Conservation (phyloP, 371 early-diverging fungal species). For the Cokeromyces recurvatus region DNA sequence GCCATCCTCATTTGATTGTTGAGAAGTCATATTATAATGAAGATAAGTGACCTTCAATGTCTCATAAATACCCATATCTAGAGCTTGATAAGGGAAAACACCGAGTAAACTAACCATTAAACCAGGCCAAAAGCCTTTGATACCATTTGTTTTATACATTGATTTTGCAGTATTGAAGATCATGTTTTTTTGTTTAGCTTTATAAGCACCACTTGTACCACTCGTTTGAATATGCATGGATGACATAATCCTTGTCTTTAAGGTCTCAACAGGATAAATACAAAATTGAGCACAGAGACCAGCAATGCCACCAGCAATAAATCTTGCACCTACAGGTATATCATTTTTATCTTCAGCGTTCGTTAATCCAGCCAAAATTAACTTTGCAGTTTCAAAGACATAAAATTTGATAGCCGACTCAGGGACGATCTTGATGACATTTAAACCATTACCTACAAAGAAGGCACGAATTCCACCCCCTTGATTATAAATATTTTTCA, state of each 20-base stretch:
- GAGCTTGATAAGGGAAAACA: constrained; percentile 80
- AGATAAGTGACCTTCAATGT: constrained; percentile 71
- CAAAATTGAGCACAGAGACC: constrained; percentile 73
- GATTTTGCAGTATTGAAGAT: constrained; percentile 45
- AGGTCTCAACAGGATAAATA: constrained; percentile 79
- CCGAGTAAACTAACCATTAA: constrained; percentile 61
- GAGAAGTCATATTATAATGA: constrained; percentile 35
- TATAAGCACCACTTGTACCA: background rate
- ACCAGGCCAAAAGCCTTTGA: constrained; percentile 75
- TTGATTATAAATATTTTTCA: constrained; percentile 55
- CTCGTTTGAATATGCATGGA: constrained; percentile 20
- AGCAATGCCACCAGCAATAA: constrained; percentile 78
- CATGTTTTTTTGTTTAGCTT: constrained; percentile 15
- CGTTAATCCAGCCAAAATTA: constrained; percentile 45
- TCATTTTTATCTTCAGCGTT: constrained; percentile 45
- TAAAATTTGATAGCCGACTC: constrained; percentile 78
- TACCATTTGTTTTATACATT: constrained; percentile 58
- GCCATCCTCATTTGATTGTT: constrained; percentile 30
- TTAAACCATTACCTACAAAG: constrained; percentile 80
- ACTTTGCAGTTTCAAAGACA: constrained; percentile 67
- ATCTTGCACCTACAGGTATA: constrained; percentile 61
- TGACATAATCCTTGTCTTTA: constrained; percentile 75
- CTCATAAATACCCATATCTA: constrained; percentile 73
- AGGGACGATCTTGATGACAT: constrained; percentile 77
- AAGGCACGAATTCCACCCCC: constrained; percentile 65